Percentiles rank a stretch among this genome's conserved stretches.
Conservation (phyloP, 2,329 filamentous ascomycete species). For the Metarhizium guizhouense region DNA sequence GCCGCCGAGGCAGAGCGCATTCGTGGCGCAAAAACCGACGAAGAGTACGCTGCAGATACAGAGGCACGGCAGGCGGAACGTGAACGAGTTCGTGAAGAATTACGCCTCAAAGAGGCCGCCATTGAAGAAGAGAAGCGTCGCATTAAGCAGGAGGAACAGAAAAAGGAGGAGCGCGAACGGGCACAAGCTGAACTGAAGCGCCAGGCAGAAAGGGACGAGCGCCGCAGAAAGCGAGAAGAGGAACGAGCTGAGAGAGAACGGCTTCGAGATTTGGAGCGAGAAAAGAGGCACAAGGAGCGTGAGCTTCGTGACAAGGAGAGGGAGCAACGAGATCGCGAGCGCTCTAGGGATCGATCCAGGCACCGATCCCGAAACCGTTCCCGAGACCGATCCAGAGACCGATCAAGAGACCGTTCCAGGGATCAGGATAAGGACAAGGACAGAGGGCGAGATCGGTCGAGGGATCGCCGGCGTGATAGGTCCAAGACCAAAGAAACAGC, state of each 20-base stretch:
- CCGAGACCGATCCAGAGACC: constrained; percentile 1
- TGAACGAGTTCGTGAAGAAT: constrained; percentile 51
- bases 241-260: constrained; percentile 47
- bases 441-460: constrained; percentile 21
- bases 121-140: constrained; percentile 53
- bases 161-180: constrained; percentile 37
- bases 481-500: constrained; percentile 28
- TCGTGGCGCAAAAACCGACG: constrained; percentile 63
- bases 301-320: constrained; percentile 29
- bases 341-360: constrained; percentile 8
- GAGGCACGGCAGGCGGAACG: constrained; percentile 50
- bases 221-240: constrained; percentile 41
- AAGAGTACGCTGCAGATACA: constrained; percentile 62
- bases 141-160: constrained; percentile 48
- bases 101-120: constrained; percentile 48
- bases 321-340: constrained; percentile 11
- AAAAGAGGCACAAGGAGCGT: constrained; percentile 30
- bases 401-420: constrained; percentile 20
- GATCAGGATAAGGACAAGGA: constrained; percentile 20
- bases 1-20: constrained; percentile 55
- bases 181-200: constrained; percentile 41
- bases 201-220: constrained; percentile 40
- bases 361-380: constrained; percentile 8
- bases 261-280: constrained; percentile 29
- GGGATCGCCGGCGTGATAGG: constrained; percentile 20